These are phyloP conservation scores for Penicillium sp. DNA, from an alignment of 2,329 filamentous ascomycete genomes.

Conservation along the genomic window DNA sequence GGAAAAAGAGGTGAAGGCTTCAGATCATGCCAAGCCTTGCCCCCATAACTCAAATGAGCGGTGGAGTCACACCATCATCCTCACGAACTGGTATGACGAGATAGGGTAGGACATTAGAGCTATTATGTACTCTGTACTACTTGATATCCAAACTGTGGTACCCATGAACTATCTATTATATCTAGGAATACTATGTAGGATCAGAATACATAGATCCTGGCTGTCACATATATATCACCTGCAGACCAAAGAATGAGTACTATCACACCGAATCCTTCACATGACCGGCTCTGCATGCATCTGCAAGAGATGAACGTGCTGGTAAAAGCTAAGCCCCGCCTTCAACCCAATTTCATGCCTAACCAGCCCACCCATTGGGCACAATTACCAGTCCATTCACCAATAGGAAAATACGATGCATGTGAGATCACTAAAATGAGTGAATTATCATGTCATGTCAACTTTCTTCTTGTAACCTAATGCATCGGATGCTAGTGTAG, in stretches of 20 bases:
- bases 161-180: background rate
- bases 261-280: constrained; percentile 19
- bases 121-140: background rate
- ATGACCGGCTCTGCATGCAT: constrained; percentile 36
- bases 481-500: background rate
- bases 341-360: constrained; percentile 10
- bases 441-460: background rate
- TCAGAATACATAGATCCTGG: background rate
- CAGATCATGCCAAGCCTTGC: constrained; percentile 7
- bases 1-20: constrained; percentile 5
- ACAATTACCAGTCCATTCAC: constrained; percentile 1
- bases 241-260: background rate
- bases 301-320: constrained; percentile 27
- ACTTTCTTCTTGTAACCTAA: background rate
- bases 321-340: constrained; percentile 12
- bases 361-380: constrained; percentile 4
- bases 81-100: background rate
- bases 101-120: background rate
- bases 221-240: background rate
- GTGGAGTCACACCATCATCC: constrained; percentile 6
- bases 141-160: no score
- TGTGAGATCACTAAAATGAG: background rate
- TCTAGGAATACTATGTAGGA: no score
- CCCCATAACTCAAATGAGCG: constrained; percentile 9
- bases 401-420: background rate